Evolutionary conservation across 1,284 basidiomycete species (phyloP).

Genomic region (Grifola frondosa): DNA sequence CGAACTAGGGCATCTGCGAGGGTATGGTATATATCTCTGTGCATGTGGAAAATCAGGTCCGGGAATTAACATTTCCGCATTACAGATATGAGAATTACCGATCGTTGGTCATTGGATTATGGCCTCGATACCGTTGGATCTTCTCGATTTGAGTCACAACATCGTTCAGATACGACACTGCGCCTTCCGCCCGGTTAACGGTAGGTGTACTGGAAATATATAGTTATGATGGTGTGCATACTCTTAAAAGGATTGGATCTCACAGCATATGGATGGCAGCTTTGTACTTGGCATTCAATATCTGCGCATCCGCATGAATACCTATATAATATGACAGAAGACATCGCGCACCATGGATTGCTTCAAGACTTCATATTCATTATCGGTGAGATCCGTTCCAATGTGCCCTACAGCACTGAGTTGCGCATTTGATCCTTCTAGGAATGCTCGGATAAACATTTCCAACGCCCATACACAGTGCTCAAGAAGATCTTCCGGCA

Average conservation of each 20-base stretch:
- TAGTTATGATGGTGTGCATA: background rate
- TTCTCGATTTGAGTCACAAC: no score
- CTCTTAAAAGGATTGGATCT: background rate
- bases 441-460: conserved; percentile 17
- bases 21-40: no score
- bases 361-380: background rate
- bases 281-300: conserved; percentile 13
- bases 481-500: conserved; percentile 19
- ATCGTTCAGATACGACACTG: no score
- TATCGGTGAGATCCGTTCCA: background rate
- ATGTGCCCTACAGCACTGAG: conserved; percentile 17
- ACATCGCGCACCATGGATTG: background rate
- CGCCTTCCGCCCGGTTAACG: conserved; percentile 15
- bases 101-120: no score
- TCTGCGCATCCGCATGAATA: conserved; percentile 7
- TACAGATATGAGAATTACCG: no score
- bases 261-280: conserved; percentile 13
- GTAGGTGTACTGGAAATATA: conserved; percentile 9
- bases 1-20: no score
- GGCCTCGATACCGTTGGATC: no score
- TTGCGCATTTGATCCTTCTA: conserved; percentile 16
- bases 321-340: background rate
- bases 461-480: conserved; percentile 16
- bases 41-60: no score
- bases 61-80: no score